Percentiles rank a stretch among this genome's conserved stretches.
phyloP scores from a whole-genome alignment of 2,329 filamentous ascomycete genomes.

The Cladobotryum mycophilum region DNA sequence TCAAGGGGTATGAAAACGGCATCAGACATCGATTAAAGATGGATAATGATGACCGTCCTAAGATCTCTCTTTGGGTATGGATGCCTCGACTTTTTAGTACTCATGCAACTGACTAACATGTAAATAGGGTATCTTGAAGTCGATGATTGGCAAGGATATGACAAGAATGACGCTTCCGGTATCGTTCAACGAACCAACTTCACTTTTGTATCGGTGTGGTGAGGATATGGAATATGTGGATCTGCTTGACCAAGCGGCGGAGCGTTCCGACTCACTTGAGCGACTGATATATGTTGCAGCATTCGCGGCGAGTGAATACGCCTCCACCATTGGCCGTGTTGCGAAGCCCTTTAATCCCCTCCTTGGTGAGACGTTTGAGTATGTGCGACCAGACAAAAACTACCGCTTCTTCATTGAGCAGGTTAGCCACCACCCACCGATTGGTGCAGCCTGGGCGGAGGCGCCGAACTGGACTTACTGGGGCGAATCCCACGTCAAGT shows the following conservation, averaged over 20 bases:
- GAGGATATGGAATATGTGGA: constrained; percentile 99
- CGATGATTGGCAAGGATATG: constrained; percentile 99
- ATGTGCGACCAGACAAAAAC: constrained; percentile 89
- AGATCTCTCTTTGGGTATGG: constrained; percentile 90
- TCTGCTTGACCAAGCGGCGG: constrained; percentile 80
- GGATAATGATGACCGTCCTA: constrained; percentile 87
- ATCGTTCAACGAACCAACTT: constrained; percentile 97
- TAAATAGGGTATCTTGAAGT: constrained; percentile 82
- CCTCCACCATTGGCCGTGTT: constrained; percentile 91
- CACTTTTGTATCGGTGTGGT: constrained; percentile 84
- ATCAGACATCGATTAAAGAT: constrained; percentile 74
- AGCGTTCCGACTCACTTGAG: constrained; percentile 80
- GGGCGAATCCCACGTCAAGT: constrained; percentile 90
- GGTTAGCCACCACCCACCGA: constrained; percentile 92
- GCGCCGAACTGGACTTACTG: constrained; percentile 94
- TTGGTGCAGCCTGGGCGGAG: constrained; percentile 90
- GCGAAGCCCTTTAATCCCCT: constrained; percentile 98
- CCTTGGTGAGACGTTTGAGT: constrained; percentile 94
- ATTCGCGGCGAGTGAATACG: constrained; percentile 94
- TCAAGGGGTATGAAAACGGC: constrained; percentile 86
- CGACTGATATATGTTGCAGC: constrained; percentile 91
- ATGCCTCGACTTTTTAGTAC: background rate
- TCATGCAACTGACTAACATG: constrained; percentile 17
- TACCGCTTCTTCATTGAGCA: constrained; percentile 99
- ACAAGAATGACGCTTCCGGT: constrained; percentile 98